phyloP scores from a whole-genome alignment of 345 rosid species.

The Salix arbutifolia region DNA sequence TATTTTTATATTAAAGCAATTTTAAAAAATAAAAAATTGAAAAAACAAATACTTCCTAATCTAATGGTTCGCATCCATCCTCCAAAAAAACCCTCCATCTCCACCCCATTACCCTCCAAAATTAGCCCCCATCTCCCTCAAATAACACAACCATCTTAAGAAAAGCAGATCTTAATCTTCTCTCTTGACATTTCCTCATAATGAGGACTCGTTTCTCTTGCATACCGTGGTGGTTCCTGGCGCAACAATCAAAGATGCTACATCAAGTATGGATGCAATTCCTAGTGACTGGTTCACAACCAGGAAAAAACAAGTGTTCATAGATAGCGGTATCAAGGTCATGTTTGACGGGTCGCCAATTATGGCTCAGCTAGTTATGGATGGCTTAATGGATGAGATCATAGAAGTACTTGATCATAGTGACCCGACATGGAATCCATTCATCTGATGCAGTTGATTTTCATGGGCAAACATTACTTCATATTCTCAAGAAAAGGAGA shows the following conservation, averaged over 20 bases:
- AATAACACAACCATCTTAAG: too few relatives aligned
- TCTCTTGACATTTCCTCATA: constrained; percentile 35
- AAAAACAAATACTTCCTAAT: too few relatives aligned
- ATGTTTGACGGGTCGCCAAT: constrained; percentile 54
- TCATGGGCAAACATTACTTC: too few relatives aligned
- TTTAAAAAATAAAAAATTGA: too few relatives aligned
- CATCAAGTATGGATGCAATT: constrained; percentile 39
- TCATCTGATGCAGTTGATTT: constrained; percentile 18
- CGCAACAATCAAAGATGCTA: constrained; percentile 36
- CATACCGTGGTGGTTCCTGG: constrained; percentile 49
- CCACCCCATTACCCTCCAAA: too few relatives aligned
- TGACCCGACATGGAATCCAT: constrained; percentile 47
- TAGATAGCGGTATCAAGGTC: constrained; percentile 53
- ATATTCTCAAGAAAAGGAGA: too few relatives aligned
- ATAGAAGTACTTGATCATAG: constrained; percentile 55
- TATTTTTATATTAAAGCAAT: too few relatives aligned
- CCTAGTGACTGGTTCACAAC: constrained; percentile 60
- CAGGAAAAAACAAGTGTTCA: constrained; percentile 58
- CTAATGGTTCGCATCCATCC: too few relatives aligned
- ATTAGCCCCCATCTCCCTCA: too few relatives aligned
- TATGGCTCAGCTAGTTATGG: constrained; percentile 41
- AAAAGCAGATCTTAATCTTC: too few relatives aligned
- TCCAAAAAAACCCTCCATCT: too few relatives aligned
- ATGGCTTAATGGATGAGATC: constrained; percentile 53
- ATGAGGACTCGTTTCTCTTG: constrained; percentile 25